These are phyloP conservation scores for Tubosaeta sp. DNA, from an alignment of 768 basidiomycete genomes.

Conservation along the genomic window DNA sequence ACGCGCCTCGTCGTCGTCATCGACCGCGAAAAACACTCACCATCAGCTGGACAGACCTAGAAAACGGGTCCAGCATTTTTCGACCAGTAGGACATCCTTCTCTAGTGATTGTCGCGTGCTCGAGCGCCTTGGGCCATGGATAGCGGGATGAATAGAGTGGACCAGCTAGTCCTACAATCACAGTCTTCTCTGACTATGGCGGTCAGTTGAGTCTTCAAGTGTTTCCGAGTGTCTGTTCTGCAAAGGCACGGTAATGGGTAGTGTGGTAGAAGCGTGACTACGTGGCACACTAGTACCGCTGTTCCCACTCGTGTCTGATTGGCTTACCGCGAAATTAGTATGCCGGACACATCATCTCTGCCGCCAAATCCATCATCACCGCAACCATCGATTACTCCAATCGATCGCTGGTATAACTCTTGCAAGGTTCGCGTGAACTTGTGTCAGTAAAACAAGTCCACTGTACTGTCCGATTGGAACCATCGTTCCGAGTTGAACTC, in stretches of 20 bases:
- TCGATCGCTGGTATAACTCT: neutral
- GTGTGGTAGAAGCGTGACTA: slow-evolving; percentile 12
- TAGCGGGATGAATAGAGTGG: neutral
- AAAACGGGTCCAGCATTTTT: neutral
- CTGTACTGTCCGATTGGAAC: no score
- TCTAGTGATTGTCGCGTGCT: neutral
- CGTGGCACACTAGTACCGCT: slow-evolving; percentile 6
- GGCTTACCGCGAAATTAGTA: slow-evolving; percentile 9
- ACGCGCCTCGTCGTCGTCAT: slow-evolving; percentile 8
- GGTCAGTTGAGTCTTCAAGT: neutral
- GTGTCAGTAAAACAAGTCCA: no score
- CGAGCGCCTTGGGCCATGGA: neutral
- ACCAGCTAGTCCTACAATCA: neutral
- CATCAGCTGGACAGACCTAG: neutral
- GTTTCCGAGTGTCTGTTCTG: neutral
- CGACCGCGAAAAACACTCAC: slow-evolving; percentile 3
- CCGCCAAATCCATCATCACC: slow-evolving; percentile 12
- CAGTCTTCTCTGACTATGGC: neutral
- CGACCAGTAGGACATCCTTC: neutral
- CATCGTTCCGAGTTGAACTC: no score
- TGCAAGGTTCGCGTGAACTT: neutral
- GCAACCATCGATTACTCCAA: slow-evolving; percentile 18
- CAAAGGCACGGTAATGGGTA: slow-evolving; percentile 6
- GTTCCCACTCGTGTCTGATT: slow-evolving; percentile 23
- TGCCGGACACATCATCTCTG: slow-evolving; percentile 6